Evolutionary conservation across 768 basidiomycete genomes (phyloP), one percentile per base, ranked within the genome.

Genomic region (Fistulinella prunicolor): DNA sequence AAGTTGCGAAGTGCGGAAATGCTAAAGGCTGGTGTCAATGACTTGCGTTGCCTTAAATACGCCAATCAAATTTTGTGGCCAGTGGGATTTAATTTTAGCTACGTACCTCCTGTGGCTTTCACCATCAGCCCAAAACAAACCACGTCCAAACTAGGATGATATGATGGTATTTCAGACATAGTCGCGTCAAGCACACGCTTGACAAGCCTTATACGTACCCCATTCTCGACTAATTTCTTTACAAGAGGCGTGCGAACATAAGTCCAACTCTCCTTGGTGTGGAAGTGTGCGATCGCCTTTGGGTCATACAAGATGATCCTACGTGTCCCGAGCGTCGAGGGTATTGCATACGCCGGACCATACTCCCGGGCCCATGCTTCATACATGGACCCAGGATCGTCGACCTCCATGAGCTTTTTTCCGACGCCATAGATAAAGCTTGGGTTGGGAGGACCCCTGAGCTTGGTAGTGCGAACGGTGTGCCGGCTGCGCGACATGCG

Each of bases 51-150:
- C 26, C 62, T 64, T 6, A 29, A 20, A 3, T 4, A 28, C 36
- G 3, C n/a, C n/a, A n/a, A n/a, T n/a, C n/a, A n/a, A 3, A 17
- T 53, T 19, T 34, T 1, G 9, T 12, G 13, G 19, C 23, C 6
- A 6, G 8, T 12, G 20, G 37, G 6, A 9, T 14, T 12, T 6
- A 6, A 6, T 28, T 12, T 12, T 6, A 12, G 28, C n/a, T 6
- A 48, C 48, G 6, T 39, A 69, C 76, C 76, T 65, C 37, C 61
- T 67, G 39, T 80, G 78, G 44, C 64, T 70, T 14, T 78, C 77
- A 12, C 73, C 70, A n/a, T n/a, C n/a, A n/a, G n/a, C n/a, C n/a
- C n/a, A n/a, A n/a, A n/a, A n/a, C n/a, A n/a, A n/a, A n/a, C 71
- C 70, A n/a, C 55, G 57, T 5, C 72, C 71, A 23, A 56, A 44